phyloP scores from a whole-genome alignment of 208 protist species.

The Acanthamoeba triangularis region DNA sequence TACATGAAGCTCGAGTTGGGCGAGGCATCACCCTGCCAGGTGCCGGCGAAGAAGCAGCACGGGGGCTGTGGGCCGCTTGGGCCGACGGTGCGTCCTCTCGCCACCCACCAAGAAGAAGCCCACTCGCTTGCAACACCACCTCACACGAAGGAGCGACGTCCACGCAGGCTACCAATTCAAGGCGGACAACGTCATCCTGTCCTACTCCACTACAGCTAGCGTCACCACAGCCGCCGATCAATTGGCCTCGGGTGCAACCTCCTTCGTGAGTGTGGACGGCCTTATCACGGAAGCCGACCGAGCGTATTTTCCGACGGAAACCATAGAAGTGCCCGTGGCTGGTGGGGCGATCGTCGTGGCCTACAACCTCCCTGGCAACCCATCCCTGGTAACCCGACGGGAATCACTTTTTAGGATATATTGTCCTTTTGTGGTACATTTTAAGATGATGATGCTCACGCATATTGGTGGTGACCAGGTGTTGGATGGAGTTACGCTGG shows the following conservation, averaged over 20 bases:
- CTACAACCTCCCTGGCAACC: background rate
- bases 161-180: conserved; percentile 7
- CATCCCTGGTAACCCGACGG: background rate
- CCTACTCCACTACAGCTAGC: background rate
- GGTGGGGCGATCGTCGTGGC: background rate
- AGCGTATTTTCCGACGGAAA: background rate
- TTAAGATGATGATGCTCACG: background rate
- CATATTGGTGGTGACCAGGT: background rate
- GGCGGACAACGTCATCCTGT: background rate
- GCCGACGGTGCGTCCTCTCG: background rate
- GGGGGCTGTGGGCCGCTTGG: background rate
- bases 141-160: background rate
- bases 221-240: background rate
- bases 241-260: background rate
- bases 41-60: background rate
- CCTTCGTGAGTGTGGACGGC: conserved; percentile 1
- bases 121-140: background rate
- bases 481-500: background rate
- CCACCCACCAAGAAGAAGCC: background rate
- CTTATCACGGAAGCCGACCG: background rate
- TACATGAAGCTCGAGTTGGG: too few relatives aligned
- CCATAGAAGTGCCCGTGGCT: background rate
- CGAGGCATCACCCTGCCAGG: background rate
- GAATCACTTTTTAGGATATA: background rate
- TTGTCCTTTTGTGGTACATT: background rate